phyloP scores from a whole-genome alignment of 2,329 filamentous ascomycete species.

The Pseudogymnoascus sp. region DNA sequence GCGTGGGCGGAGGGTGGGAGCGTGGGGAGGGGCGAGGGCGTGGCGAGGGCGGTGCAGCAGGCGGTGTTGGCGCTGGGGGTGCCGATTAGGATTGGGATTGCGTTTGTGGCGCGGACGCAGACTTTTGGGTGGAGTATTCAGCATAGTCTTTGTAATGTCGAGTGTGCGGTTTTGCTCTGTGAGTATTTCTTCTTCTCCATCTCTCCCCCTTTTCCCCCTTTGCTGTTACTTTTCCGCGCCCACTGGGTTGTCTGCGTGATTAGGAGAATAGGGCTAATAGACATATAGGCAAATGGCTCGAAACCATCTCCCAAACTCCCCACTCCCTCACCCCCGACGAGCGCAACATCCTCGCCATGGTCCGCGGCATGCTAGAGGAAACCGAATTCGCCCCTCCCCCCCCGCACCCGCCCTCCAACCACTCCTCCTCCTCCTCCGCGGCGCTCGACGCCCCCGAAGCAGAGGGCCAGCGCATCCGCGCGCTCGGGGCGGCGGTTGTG shows the following conservation, averaged over 20 bases:
- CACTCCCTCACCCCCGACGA: conserved; percentile 44
- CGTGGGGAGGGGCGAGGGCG: conserved; percentile 48
- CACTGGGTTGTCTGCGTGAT: too few relatives aligned
- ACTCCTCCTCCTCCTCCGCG: neutral
- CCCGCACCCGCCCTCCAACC: conserved; percentile 37
- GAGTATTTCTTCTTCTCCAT: too few relatives aligned
- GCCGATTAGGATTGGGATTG: conserved; percentile 54
- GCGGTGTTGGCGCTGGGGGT: conserved; percentile 61
- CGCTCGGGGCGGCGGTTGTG: conserved; percentile 49
- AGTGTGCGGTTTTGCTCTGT: conserved; percentile 51
- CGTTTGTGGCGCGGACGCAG: conserved; percentile 53
- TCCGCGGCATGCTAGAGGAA: conserved; percentile 51
- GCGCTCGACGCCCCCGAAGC: neutral
- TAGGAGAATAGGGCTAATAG: too few relatives aligned
- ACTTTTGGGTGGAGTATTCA: conserved; percentile 56
- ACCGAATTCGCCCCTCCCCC: conserved; percentile 55
- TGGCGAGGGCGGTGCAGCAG: conserved; percentile 57
- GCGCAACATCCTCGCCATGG: conserved; percentile 44
- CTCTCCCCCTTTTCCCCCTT: neutral
- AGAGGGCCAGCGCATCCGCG: conserved; percentile 31
- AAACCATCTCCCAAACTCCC: conserved; percentile 45
- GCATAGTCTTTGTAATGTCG: conserved; percentile 52
- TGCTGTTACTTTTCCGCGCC: too few relatives aligned
- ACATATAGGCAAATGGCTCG: conserved; percentile 32
- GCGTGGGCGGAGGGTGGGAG: conserved; percentile 51